Percentiles rank a stretch among this genome's conserved stretches.
Evolutionary conservation across 73 alveolate species (phyloP).

Genomic region (Tetrahymena thermophila): DNA sequence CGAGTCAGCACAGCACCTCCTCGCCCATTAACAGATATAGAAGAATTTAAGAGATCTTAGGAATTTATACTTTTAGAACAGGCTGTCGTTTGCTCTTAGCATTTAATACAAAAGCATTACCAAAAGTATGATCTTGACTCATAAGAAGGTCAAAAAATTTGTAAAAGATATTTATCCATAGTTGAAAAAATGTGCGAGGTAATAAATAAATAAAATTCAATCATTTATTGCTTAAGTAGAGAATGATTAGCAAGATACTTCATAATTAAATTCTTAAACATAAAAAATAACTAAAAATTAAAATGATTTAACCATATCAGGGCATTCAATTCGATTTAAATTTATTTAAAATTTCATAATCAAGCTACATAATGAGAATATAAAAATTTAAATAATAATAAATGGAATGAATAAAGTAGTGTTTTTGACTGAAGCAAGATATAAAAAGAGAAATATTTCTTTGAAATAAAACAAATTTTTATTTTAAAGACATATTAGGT

Average conservation of each 20-base stretch:
- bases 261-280: background rate
- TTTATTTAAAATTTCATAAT: no score
- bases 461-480: no score
- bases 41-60: conserved; percentile 50
- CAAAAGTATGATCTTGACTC: conserved; percentile 84
- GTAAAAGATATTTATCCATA: conserved; percentile 73
- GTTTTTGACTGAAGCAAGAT: background rate
- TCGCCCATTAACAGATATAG: conserved; percentile 81
- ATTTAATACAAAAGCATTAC: conserved; percentile 59
- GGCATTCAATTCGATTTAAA: no score
- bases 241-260: no score
- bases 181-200: conserved; percentile 76
- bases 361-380: no score
- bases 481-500: conserved; percentile 16
- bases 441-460: background rate
- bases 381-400: no score
- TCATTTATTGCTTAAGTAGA: no score
- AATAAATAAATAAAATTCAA: background rate
- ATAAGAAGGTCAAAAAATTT: conserved; percentile 83
- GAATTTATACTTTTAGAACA: conserved; percentile 73
- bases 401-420: no score
- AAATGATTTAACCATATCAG: no score
- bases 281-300: no score
- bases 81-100: conserved; percentile 63
- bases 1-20: conserved; percentile 89